These are phyloP conservation scores for Brettanomyces anomalus DNA, from an alignment of 805 yeast species.

Conservation along the genomic window DNA sequence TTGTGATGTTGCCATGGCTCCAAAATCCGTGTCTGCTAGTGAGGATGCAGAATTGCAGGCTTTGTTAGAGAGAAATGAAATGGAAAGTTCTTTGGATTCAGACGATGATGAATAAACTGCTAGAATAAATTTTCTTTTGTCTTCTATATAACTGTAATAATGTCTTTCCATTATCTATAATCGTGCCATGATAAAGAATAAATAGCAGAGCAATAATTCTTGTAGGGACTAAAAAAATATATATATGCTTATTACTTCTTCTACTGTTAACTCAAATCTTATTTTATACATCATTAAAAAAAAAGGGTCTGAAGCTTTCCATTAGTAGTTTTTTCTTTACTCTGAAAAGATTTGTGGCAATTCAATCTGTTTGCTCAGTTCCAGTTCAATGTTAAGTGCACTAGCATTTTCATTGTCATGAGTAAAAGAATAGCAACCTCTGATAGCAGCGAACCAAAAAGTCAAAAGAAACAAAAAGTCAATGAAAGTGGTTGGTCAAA, in stretches of 20 bases:
- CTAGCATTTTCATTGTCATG: too few species aligned
- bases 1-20: conserved; percentile 92
- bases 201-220: too few species aligned
- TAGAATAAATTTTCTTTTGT: background rate
- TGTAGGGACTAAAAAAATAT: background rate
- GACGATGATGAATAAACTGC: conserved; percentile 46
- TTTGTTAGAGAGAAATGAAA: conserved; percentile 85
- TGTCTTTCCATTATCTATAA: too few species aligned
- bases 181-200: background rate
- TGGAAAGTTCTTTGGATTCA: conserved; percentile 77
- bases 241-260: background rate
- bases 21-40: conserved; percentile 97
- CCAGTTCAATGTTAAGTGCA: too few species aligned
- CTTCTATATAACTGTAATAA: too few species aligned
- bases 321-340: too few species aligned
- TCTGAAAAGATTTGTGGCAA: too few species aligned
- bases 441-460: too few species aligned
- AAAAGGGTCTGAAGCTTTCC: too few species aligned
- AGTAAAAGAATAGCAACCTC: too few species aligned
- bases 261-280: background rate
- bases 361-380: too few species aligned
- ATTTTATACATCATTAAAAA: too few species aligned
- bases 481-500: conserved; percentile 19
- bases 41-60: conserved; percentile 98
- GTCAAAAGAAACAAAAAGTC: background rate